phyloP scores from a whole-genome alignment of 2,329 filamentous ascomycete genomes.

The Niveomyces coronatus region DNA sequence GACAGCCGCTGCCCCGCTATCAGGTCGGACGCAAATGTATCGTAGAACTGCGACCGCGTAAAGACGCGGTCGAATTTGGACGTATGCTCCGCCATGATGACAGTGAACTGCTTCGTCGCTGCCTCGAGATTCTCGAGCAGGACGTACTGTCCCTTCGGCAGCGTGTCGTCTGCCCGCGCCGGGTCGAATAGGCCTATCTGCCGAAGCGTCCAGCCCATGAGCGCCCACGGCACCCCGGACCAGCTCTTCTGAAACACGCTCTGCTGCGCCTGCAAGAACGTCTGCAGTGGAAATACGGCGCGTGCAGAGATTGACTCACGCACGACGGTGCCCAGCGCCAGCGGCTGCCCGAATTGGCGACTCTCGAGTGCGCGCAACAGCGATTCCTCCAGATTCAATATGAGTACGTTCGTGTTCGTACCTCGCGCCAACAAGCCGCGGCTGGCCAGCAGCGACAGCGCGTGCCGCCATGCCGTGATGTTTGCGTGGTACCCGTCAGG shows the following conservation, averaged over 20 bases:
- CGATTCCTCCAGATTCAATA: slow-evolving; percentile 47
- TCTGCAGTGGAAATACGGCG: slow-evolving; percentile 58
- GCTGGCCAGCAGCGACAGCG: slow-evolving; percentile 57
- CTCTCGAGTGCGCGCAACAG: slow-evolving; percentile 64
- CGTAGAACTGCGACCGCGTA: slow-evolving; percentile 53
- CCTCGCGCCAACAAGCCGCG: slow-evolving; percentile 43
- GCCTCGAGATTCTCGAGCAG: slow-evolving; percentile 53
- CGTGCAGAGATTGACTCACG: slow-evolving; percentile 59
- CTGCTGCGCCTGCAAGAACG: slow-evolving; percentile 55
- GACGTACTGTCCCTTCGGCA: slow-evolving; percentile 54
- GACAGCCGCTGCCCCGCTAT: slow-evolving; percentile 41
- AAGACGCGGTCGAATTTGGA: slow-evolving; percentile 57
- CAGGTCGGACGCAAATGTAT: slow-evolving; percentile 44
- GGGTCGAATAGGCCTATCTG: slow-evolving; percentile 53
- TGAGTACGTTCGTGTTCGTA: slow-evolving; percentile 35
- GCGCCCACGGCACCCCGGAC: slow-evolving; percentile 57
- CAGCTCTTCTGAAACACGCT: slow-evolving; percentile 66
- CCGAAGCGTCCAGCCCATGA: slow-evolving; percentile 65
- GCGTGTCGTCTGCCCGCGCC: slow-evolving; percentile 37
- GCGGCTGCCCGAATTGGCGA: slow-evolving; percentile 68
- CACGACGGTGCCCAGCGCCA: slow-evolving; percentile 70
- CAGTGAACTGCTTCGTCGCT: slow-evolving; percentile 43
- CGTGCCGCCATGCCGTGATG: slow-evolving; percentile 66
- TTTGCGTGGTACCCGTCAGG: slow-evolving; percentile 81
- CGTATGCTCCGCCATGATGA: slow-evolving; percentile 29